Evolutionary conservation across 306 rosid genomes (phyloP).

Genomic region (Leucaena leucocephala): DNA sequence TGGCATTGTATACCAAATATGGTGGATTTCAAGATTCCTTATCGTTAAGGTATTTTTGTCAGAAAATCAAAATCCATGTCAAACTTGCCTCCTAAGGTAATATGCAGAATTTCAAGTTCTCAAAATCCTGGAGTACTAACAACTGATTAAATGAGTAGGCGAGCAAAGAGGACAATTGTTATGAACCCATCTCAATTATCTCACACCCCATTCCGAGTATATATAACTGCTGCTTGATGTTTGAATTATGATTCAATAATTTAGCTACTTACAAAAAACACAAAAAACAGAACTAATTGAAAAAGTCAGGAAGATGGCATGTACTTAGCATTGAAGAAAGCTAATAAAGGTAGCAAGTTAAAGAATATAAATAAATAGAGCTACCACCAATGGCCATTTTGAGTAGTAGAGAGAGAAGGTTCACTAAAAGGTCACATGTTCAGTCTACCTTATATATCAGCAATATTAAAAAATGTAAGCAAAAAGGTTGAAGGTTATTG

Average conservation of each 20-base stretch:
- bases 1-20: constrained; percentile 1
- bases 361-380: neutral
- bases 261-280: too few species aligned
- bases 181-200: too few species aligned
- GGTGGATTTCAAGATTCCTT: neutral
- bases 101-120: neutral
- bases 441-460: neutral
- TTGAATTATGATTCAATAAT: too few species aligned
- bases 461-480: neutral
- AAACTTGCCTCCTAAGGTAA: constrained; percentile 7
- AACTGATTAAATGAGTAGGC: too few species aligned
- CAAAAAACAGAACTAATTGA: too few species aligned
- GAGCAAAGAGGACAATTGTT: too few species aligned
- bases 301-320: too few species aligned
- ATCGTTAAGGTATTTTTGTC: neutral
- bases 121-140: too few species aligned
- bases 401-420: neutral
- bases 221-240: too few species aligned
- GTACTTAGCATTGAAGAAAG: too few species aligned
- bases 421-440: neutral
- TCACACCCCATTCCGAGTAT: too few species aligned
- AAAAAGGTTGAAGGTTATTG: constrained; percentile 21
- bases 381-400: neutral
- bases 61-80: neutral
- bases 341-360: too few species aligned